Percentiles rank a stretch among this genome's conserved stretches.
Evolutionary conservation across 73 alveolate genomes (phyloP).

Genomic region (Halteria grandinella): DNA sequence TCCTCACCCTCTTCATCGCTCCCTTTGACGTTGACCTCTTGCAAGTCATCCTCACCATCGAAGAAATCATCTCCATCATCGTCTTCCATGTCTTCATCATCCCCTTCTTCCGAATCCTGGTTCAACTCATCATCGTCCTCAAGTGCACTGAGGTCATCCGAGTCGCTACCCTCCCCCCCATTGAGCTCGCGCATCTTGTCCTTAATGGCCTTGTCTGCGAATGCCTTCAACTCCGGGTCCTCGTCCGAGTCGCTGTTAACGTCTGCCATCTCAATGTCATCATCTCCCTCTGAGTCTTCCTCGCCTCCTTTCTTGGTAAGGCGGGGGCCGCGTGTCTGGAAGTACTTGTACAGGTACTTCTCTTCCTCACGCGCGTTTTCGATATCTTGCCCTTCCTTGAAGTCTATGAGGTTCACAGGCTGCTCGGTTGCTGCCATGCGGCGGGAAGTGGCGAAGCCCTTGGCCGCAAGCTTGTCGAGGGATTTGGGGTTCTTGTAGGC

Average conservation of each 20-base stretch:
- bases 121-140: not conserved
- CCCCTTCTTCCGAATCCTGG: conserved; percentile 32
- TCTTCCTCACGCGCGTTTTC: conserved; percentile 76
- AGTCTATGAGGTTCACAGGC: conserved; percentile 66
- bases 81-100: conserved; percentile 51
- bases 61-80: conserved; percentile 65
- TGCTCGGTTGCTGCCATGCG: conserved; percentile 51
- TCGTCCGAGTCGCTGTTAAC: not conserved
- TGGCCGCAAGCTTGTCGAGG: conserved; percentile 61
- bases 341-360: conserved; percentile 76
- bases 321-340: conserved; percentile 67
- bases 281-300: conserved; percentile 39
- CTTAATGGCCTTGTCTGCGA: conserved; percentile 47
- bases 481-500: conserved; percentile 88
- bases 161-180: conserved; percentile 46
- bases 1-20: conserved; percentile 33
- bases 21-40: conserved; percentile 50
- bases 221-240: conserved; percentile 51
- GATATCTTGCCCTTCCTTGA: conserved; percentile 59
- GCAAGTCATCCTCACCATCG: conserved; percentile 48
- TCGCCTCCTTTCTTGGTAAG: conserved; percentile 61
- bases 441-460: not conserved
- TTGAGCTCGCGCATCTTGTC: conserved; percentile 49
- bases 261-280: not conserved
- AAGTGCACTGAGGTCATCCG: not conserved